Evolutionary conservation across 2,329 filamentous ascomycete genomes (phyloP).

Genomic region (Colletotrichum echinochloae): DNA sequence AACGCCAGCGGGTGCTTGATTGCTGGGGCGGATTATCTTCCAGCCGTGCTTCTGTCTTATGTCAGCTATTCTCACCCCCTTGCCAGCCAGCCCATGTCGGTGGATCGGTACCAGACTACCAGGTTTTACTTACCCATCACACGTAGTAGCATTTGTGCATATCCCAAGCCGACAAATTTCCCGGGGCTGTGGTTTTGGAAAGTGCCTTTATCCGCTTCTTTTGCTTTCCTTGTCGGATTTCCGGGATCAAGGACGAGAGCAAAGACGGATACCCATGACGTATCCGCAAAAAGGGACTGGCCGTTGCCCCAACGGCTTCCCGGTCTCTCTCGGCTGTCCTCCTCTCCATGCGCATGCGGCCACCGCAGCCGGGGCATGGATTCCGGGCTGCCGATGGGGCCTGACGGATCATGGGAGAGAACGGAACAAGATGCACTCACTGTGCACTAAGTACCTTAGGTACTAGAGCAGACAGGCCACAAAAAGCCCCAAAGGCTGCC

Average conservation of each 20-base stretch:
- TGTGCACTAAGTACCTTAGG: no score
- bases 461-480: not conserved
- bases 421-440: not conserved
- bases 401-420: slow-evolving; percentile 6
- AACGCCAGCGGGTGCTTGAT: no score
- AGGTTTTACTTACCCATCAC: no score
- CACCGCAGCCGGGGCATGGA: slow-evolving; percentile 29
- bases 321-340: not conserved
- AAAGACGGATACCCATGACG: not conserved
- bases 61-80: no score
- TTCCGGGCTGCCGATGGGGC: slow-evolving; percentile 26
- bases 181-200: slow-evolving; percentile 38
- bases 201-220: slow-evolving; percentile 18
- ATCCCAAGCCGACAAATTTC: slow-evolving; percentile 38
- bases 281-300: not conserved
- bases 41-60: no score
- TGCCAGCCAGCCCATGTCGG: no score
- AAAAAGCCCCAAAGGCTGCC: not conserved
- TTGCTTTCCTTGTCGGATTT: slow-evolving; percentile 6
- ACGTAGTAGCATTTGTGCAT: slow-evolving; percentile 25
- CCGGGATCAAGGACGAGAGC: not conserved
- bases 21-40: no score
- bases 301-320: slow-evolving; percentile 2
- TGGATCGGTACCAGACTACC: no score
- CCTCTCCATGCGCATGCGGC: slow-evolving; percentile 20